Evolutionary conservation across 1,139 yeast species (phyloP).

Genomic region (Lizanozyma gosingica): DNA sequence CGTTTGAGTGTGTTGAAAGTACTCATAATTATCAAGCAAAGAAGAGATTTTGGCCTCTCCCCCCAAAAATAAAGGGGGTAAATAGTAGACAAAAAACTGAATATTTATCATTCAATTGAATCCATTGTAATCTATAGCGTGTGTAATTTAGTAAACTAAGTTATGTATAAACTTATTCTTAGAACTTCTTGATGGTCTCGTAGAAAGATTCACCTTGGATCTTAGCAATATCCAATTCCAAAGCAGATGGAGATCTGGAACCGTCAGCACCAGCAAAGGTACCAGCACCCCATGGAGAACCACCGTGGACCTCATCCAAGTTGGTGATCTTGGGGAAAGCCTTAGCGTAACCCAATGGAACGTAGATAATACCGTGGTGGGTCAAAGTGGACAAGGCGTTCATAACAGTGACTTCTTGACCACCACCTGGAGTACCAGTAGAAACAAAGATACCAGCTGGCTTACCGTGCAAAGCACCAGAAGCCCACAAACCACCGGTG

Average conservation of each 20-base stretch:
- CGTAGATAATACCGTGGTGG: constrained; percentile 74
- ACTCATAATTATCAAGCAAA: no score
- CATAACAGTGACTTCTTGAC: constrained; percentile 64
- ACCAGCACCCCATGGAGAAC: constrained; percentile 89
- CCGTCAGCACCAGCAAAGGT: constrained; percentile 74
- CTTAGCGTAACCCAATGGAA: constrained; percentile 73
- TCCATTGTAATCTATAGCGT: no score
- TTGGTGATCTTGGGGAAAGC: constrained; percentile 50
- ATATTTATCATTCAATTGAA: no score
- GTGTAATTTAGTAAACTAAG: no score
- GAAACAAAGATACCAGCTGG: constrained; percentile 69
- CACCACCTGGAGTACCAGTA: constrained; percentile 81
- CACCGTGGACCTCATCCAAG: constrained; percentile 69
- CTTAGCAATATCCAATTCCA: constrained; percentile 55
- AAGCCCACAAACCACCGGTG: constrained; percentile 79
- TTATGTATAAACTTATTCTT: no score
- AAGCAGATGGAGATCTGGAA: constrained; percentile 58
- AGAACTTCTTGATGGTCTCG: constrained; percentile 24
- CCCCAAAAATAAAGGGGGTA: no score
- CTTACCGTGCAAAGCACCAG: constrained; percentile 68
- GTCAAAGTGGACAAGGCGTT: constrained; percentile 59
- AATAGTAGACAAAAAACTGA: no score
- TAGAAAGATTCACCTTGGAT: constrained; percentile 61
- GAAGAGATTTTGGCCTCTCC: no score
- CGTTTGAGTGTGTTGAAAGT: no score